Percentiles rank a stretch among this genome's conserved stretches.
These are phyloP conservation scores for Penicillium riverlandense DNA, from an alignment of 495 filamentous ascomycete species.

Conservation along the genomic window DNA sequence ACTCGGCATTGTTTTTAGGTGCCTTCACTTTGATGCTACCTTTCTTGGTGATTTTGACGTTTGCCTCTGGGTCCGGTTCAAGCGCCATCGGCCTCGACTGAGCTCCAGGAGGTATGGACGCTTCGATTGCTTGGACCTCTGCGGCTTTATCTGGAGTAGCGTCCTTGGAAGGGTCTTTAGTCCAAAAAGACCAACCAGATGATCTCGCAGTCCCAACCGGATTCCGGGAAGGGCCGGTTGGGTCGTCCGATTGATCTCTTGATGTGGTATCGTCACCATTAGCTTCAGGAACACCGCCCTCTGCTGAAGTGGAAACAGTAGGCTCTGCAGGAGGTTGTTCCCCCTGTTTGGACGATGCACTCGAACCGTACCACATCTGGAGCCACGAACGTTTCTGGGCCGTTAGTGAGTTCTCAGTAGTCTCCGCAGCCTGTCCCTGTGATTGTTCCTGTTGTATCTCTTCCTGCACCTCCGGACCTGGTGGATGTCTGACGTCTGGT, in stretches of 20 bases:
- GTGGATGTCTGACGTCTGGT: conserved; percentile 5
- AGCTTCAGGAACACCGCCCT: conserved; percentile 6
- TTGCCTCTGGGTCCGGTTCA: conserved; percentile 17
- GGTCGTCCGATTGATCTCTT: conserved; percentile 9
- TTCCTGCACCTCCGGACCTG: conserved; percentile 11
- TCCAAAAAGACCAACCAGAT: conserved; percentile 85
- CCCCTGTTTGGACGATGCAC: conserved; percentile 20
- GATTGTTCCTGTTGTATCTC: conserved; percentile 1
- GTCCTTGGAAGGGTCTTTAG: conserved; percentile 52
- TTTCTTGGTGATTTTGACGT: conserved; percentile 40
- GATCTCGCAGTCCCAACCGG: conserved; percentile 36
- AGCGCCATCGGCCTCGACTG: conserved; percentile 4
- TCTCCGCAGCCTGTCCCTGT: conserved; percentile 13
- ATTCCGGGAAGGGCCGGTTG: conserved; percentile 24
- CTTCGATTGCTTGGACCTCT: conserved; percentile 52
- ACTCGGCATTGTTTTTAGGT: conserved; percentile 25
- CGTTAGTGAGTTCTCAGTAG: conserved; percentile 7
- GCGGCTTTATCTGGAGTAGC: conserved; percentile 20
- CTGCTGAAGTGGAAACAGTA: conserved; percentile 6
- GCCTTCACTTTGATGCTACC: conserved; percentile 34
- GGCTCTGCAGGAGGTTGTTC: conserved; percentile 18
- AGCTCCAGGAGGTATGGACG: conserved; percentile 54
- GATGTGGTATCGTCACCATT: conserved; percentile 15
- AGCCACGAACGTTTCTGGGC: conserved; percentile 39
- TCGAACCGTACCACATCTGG: conserved; percentile 40